Conservation (phyloP, 805 yeast species). For the Spencermartinsiella europaea region DNA sequence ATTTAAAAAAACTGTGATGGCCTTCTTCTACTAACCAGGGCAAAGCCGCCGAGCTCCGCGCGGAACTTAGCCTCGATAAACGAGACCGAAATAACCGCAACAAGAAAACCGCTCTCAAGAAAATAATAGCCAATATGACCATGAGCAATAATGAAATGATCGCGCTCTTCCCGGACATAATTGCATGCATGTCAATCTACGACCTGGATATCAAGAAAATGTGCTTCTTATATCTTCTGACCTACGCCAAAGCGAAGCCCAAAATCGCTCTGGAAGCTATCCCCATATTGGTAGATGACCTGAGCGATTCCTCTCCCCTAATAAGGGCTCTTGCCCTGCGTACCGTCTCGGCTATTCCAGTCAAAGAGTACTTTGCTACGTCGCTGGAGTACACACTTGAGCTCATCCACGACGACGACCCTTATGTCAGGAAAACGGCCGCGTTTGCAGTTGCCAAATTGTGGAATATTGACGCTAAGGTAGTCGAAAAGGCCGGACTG, state of each 20-base stretch:
- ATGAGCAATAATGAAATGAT: slow-evolving; percentile 77
- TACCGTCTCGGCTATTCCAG: slow-evolving; percentile 56
- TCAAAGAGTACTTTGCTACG: slow-evolving; percentile 45
- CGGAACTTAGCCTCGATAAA: slow-evolving; percentile 31
- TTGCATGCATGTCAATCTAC: slow-evolving; percentile 41
- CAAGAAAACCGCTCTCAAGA: slow-evolving; percentile 52
- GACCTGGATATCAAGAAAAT: slow-evolving; percentile 69
- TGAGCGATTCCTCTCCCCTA: slow-evolving; percentile 42
- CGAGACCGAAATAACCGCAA: slow-evolving; percentile 32
- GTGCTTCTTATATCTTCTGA: slow-evolving; percentile 60
- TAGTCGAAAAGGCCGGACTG: slow-evolving; percentile 41
- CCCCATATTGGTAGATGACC: slow-evolving; percentile 50
- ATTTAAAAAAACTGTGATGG: too few relatives aligned
- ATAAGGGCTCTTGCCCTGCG: slow-evolving; percentile 58
- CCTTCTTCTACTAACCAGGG: slow-evolving; percentile 21
- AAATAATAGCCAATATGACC: slow-evolving; percentile 76
- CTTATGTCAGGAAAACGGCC: slow-evolving; percentile 63
- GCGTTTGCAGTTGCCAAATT: slow-evolving; percentile 64
- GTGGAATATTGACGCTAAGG: slow-evolving; percentile 48
- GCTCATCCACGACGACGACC: slow-evolving; percentile 44
- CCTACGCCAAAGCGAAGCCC: slow-evolving; percentile 57
- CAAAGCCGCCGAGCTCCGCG: slow-evolving; percentile 35
- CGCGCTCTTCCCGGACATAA: slow-evolving; percentile 58
- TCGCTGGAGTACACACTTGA: slow-evolving; percentile 38
- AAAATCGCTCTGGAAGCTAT: slow-evolving; percentile 51